Percentiles rank a stretch among this genome's conserved stretches.
phyloP scores from a whole-genome alignment of 2,329 filamentous ascomycete species.

The Xylaria sp. region DNA sequence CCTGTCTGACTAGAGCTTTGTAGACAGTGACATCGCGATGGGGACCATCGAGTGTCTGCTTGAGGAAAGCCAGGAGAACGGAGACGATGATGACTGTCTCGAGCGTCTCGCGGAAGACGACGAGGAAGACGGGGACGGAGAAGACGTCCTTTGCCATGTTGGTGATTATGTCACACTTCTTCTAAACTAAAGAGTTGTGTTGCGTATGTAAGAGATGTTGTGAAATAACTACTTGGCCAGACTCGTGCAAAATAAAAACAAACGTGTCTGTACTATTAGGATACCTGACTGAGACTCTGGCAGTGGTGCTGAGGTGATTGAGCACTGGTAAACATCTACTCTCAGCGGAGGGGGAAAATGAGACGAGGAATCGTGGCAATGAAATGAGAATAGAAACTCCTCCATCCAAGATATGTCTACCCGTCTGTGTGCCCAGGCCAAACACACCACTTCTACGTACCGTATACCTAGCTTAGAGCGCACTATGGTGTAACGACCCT shows the following conservation, averaged over 20 bases:
- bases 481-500: slow-evolving; percentile 15
- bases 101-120: slow-evolving; percentile 86
- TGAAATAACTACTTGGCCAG: background rate
- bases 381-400: background rate
- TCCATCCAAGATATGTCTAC: slow-evolving; percentile 7
- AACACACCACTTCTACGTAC: background rate
- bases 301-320: slow-evolving; percentile 3
- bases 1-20: slow-evolving; percentile 75
- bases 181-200: background rate
- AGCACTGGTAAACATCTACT: slow-evolving; percentile 1
- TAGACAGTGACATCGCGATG: slow-evolving; percentile 70
- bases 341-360: background rate
- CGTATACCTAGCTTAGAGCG: background rate
- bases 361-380: background rate
- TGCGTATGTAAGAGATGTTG: background rate
- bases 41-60: slow-evolving; percentile 77
- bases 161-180: slow-evolving; percentile 15
- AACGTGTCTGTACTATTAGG: background rate
- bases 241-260: background rate
- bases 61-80: slow-evolving; percentile 85
- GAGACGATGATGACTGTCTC: slow-evolving; percentile 89
- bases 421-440: background rate
- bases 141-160: slow-evolving; percentile 49
- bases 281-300: background rate
- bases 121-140: slow-evolving; percentile 75